A percentile compares a stretch with the other conserved stretches of the same genome.
These are phyloP conservation scores for Syzygium malaccense DNA, from an alignment of 441 rosid species.

Conservation along the genomic window DNA sequence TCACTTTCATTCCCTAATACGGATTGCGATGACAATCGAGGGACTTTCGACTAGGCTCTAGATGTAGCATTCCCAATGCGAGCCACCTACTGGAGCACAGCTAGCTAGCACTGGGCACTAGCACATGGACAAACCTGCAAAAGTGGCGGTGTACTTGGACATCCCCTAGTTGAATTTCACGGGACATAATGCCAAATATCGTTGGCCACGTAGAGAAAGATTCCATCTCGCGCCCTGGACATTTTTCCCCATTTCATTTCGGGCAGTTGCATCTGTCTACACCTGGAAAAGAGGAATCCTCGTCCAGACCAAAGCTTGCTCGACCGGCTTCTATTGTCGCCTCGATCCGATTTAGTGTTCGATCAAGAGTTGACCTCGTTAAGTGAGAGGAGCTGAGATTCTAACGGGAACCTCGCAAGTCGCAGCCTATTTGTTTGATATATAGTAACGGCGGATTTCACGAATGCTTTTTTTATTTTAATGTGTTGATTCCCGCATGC, in stretches of 20 bases:
- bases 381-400: no score
- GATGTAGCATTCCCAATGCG: not conserved
- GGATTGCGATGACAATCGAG: not conserved
- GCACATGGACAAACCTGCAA: not conserved
- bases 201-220: not conserved
- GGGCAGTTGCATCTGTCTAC: not conserved
- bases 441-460: accelerated
- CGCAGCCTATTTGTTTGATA: no score
- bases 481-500: accelerated
- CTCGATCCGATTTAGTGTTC: not conserved
- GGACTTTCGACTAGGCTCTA: not conserved
- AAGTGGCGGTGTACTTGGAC: not conserved
- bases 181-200: not conserved
- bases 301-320: not conserved
- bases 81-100: not conserved
- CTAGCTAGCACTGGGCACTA: not conserved
- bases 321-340: not conserved
- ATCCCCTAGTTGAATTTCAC: not conserved
- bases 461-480: no score
- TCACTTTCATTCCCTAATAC: not conserved
- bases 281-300: not conserved
- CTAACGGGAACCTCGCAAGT: no score
- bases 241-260: not conserved
- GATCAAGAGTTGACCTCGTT: no score
- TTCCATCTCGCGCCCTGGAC: not conserved